Base-by-base conservation (phyloP, 2,329 filamentous ascomycete genomes). In the Colletotrichum sp. region DNA sequence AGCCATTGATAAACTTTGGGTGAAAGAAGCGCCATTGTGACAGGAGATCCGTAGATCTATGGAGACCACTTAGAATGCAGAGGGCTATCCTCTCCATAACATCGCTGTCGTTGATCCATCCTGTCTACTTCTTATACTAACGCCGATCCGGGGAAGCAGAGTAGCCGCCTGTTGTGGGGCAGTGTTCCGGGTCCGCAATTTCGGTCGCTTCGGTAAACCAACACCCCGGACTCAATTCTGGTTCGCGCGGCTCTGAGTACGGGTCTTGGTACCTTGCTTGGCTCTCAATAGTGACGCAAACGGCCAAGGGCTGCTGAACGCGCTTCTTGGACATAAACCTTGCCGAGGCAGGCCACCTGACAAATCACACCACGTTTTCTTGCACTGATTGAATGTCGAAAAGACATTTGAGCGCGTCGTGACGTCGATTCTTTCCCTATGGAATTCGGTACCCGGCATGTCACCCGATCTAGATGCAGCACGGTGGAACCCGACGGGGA, bases 1-100 rank as follows among this genome's bases (percentile, higher is more conserved):
- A 93, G 78, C 79, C 89, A 89, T 83, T 90, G 80, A 52, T 34
- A 73, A n/a, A 64, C 24, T 63, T 73, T 69, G 18, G 71, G 71
- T 1, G 71, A 73, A 57, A 69, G 71, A 57, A 73, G 71, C 55
- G 55, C 71, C 71, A 69, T 55, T 63, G 62, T 39, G 28, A 44
- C 12, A 30, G 15, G n/a, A 34, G 52, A 52, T 52, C 36, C 32
- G 22, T 7, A 32, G n/a, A 52, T 64, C 26, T 22, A 57, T 7
- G 6, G 30, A 64, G 15, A 28, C 6, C 32, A 34, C 22, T 71
- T 22, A 10, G 16, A 6, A 30, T 24, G 24, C n/a, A 24, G 57
- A 22, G 22, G 44, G 8, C 16, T 13, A 6, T 26, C n/a, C 6
- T 24, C 8, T 32, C 15, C 62, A 24, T 13, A 34, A 55, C 6